These are phyloP conservation scores for Neocallimastix lanati DNA, from an alignment of 192 early-diverging fungal genomes.

Conservation along the genomic window DNA sequence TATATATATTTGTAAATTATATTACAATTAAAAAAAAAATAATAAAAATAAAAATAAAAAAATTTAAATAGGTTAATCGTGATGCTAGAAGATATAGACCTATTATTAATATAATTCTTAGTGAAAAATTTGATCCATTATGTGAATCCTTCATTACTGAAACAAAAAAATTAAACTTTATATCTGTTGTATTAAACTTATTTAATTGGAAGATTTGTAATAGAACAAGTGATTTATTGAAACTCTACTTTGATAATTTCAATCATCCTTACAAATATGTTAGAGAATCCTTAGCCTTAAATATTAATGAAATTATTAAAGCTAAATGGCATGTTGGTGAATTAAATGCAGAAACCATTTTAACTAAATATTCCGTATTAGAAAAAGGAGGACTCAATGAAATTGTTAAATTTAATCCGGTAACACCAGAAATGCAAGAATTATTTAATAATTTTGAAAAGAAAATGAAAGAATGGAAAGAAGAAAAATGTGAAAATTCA, in stretches of 20 bases:
- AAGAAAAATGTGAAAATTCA: constrained; percentile 9
- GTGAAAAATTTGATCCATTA: constrained; percentile 43
- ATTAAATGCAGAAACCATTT: constrained; percentile 13
- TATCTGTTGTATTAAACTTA: constrained; percentile 32
- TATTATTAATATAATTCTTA: constrained; percentile 47
- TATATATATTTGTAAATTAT: too few relatives aligned
- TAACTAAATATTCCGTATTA: not conserved
- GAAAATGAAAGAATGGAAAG: constrained; percentile 15
- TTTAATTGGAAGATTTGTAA: constrained; percentile 49
- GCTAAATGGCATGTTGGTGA: constrained; percentile 26
- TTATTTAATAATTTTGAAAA: constrained; percentile 10
- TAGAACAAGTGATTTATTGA: constrained; percentile 10
- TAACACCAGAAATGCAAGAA: constrained; percentile 1
- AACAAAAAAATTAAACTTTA: constrained; percentile 56
- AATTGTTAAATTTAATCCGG: not conserved
- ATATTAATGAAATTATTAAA: constrained; percentile 47
- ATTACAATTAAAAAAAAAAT: too few relatives aligned
- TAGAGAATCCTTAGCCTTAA: constrained; percentile 51
- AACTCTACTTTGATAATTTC: constrained; percentile 31
- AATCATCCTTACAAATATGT: constrained; percentile 81
- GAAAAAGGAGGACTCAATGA: not conserved
- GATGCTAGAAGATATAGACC: constrained; percentile 68
- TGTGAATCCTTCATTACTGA: constrained; percentile 72
- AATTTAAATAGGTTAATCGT: constrained; percentile 25
- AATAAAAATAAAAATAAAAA: too few relatives aligned